phyloP scores from a whole-genome alignment of 2,329 filamentous ascomycete species.

The Immersiporthe knoxdaviesiana region DNA sequence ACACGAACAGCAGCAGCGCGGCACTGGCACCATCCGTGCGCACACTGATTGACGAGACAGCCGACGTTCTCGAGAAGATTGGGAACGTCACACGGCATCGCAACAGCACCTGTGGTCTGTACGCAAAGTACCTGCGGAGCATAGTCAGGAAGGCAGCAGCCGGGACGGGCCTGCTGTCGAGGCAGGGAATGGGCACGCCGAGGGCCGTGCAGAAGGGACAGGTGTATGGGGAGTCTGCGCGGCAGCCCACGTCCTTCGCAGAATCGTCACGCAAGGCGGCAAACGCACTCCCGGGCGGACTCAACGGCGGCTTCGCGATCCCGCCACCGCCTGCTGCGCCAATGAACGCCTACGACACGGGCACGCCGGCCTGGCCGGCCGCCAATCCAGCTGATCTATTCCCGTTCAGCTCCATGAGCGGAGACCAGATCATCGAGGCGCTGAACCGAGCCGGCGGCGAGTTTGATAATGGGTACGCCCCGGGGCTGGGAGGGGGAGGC shows the following conservation, averaged over 20 bases:
- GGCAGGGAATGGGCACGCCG: constrained; percentile 22
- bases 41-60: constrained; percentile 68
- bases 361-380: constrained; percentile 35
- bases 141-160: constrained; percentile 45
- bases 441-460: constrained; percentile 65
- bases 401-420: constrained; percentile 71
- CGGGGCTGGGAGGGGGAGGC: constrained; percentile 54
- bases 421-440: constrained; percentile 68
- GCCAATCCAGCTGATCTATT: constrained; percentile 54
- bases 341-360: constrained; percentile 33
- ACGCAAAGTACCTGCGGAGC: constrained; percentile 50
- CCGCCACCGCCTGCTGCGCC: constrained; percentile 31
- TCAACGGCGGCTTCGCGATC: constrained; percentile 25
- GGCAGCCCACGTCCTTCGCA: background rate
- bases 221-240: background rate
- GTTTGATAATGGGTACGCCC: constrained; percentile 58
- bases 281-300: background rate
- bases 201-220: constrained; percentile 8
- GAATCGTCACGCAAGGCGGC: constrained; percentile 10
- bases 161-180: constrained; percentile 25
- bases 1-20: constrained; percentile 11
- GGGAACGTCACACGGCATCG: constrained; percentile 68
- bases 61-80: constrained; percentile 69
- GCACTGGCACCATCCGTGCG: constrained; percentile 63
- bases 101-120: constrained; percentile 64